Evolutionary conservation across 441 rosid species (phyloP).

Genomic region (Biscutella auriculata): DNA sequence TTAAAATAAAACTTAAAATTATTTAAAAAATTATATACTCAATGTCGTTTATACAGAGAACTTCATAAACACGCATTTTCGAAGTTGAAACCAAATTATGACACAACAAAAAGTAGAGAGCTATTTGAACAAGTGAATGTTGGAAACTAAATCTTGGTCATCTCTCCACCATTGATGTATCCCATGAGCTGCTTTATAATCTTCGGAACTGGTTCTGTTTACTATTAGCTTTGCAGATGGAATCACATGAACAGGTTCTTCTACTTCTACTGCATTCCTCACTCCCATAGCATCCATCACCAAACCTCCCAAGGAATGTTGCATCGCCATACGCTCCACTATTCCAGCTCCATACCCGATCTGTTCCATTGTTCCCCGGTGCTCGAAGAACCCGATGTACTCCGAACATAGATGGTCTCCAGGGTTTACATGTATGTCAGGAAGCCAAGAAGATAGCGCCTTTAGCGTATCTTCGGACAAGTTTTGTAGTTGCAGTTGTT

Average conservation of each 20-base stretch:
- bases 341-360: constrained; percentile 56
- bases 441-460: constrained; percentile 54
- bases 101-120: too few species aligned
- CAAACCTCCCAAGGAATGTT: constrained; percentile 59
- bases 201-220: constrained; percentile 31
- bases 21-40: too few species aligned
- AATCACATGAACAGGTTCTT: constrained; percentile 69
- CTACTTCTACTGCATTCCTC: constrained; percentile 33
- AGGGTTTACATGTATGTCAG: constrained; percentile 53
- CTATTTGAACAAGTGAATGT: constrained; percentile 41
- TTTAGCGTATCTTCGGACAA: constrained; percentile 35
- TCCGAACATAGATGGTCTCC: constrained; percentile 68
- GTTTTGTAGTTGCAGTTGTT: constrained; percentile 11
- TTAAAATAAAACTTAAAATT: too few species aligned
- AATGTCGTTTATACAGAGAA: too few species aligned
- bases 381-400: constrained; percentile 77
- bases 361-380: constrained; percentile 75
- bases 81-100: too few species aligned
- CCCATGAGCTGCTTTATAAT: constrained; percentile 79
- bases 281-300: constrained; percentile 55
- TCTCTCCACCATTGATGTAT: constrained; percentile 94
- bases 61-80: too few species aligned
- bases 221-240: constrained; percentile 61
- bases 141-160: constrained; percentile 48
- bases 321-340: constrained; percentile 60